Evolutionary conservation across 129 eudicot genomes (phyloP).

Genomic region (Sambucus nigra): DNA sequence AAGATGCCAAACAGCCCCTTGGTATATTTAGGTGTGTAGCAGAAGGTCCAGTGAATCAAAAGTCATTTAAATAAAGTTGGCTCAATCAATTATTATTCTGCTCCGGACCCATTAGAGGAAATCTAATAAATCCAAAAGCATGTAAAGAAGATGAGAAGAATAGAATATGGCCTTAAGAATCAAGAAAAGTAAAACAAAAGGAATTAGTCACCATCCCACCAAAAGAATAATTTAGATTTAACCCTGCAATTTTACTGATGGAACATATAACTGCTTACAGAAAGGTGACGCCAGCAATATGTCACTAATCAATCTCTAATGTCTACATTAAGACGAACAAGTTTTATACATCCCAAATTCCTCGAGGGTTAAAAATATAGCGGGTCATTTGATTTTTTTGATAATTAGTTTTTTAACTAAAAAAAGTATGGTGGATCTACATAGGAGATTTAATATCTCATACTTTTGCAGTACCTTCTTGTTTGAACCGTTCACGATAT

Average conservation of each 20-base stretch:
- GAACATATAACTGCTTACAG: conserved; percentile 16
- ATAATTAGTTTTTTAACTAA: too few species aligned
- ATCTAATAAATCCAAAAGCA: conserved; percentile 57
- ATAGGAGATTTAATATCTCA: too few species aligned
- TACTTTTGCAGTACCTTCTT: too few species aligned
- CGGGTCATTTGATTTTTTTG: too few species aligned
- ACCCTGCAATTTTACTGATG: conserved; percentile 13
- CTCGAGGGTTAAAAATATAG: too few species aligned
- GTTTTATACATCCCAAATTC: too few species aligned
- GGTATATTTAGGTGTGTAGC: conserved; percentile 22
- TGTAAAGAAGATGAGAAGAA: conserved; percentile 37
- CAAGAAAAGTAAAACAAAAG: conserved; percentile 69
- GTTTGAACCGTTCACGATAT: too few species aligned
- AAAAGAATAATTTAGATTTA: conserved; percentile 30
- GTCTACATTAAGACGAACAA: background rate
- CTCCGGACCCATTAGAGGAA: conserved; percentile 38
- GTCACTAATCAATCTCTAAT: conserved; percentile 23
- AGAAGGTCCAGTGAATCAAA: conserved; percentile 47
- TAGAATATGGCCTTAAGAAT: conserved; percentile 64
- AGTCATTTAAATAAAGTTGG: conserved; percentile 27
- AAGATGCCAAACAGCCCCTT: conserved; percentile 44
- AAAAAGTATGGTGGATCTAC: too few species aligned
- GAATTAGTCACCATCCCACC: conserved; percentile 56
- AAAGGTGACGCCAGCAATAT: conserved; percentile 39
- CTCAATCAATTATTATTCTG: conserved; percentile 63